Base-by-base conservation (phyloP, 2,329 filamentous ascomycete species). In the Aspergillus phoenicis region DNA sequence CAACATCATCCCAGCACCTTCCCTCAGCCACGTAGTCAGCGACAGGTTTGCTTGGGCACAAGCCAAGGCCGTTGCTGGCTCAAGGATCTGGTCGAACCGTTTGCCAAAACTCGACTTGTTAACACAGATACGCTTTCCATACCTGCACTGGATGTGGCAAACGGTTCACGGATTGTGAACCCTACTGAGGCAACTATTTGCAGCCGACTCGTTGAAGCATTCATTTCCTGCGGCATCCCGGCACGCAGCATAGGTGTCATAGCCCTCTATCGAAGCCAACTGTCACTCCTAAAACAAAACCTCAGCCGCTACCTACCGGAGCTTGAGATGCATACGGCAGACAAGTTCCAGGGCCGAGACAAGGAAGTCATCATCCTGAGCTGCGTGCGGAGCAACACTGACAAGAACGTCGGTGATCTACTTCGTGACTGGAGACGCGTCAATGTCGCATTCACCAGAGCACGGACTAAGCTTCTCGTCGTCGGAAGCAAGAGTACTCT, bases 291-390 rank as follows among this genome's bases (percentile, higher is more conserved):
- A 1, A 91, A 91, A 65, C 87, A 93, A 62, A 83, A 83, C 10
- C 85, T 97, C 36, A 85, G 86, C 33, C 81, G 79, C 45, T 77
- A 83, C 67, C 78, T 82, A 0, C 78, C 82, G 0, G 85, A 85
- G 2, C 87, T 99, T 1, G 95, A 99, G 77, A 93, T 98, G 84
- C 93, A 99, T 77, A 98, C 95, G 0, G 93, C 95, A 3, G 95
- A 99, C 77, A 92, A 94, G 48, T 99, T 97, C 76, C 95, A 99
- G 75, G 95, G 95, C 6, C 87, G 95, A 8, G 95, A 99, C 78
- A 99, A 99, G 74, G 93, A 97, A 71, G 89, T 96, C 2, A 86
- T 98, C 0, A 86, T 99, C 13, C 84, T 99, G 8, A 91, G 87
- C 58, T 88, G 96, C 30, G 95, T 98, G 13, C 86, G 95, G 30